Conservation (phyloP, 2,329 filamentous ascomycete species). For the Aspergillus carbonarius region DNA sequence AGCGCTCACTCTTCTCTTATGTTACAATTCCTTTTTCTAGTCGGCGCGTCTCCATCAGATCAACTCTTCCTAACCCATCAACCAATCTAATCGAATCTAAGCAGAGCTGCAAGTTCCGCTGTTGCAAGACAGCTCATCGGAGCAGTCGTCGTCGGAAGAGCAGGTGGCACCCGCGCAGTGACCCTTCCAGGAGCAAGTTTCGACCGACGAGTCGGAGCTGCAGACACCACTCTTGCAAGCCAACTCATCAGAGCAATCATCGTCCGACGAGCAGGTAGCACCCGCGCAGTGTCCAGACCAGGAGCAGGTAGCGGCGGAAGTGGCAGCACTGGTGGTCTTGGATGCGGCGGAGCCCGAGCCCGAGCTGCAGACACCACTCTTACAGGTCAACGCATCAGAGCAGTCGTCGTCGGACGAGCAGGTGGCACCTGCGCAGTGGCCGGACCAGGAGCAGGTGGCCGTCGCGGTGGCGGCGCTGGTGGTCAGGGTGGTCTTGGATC, state of each 20-base stretch:
- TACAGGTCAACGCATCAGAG: too few species aligned
- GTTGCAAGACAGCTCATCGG: slow-evolving; percentile 11
- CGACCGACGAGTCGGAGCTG: neutral
- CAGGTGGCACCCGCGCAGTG: slow-evolving; percentile 21
- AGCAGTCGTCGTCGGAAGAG: slow-evolving; percentile 16
- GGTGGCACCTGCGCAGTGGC: neutral
- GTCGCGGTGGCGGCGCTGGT: neutral
- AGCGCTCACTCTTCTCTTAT: too few species aligned
- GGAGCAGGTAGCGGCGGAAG: slow-evolving; percentile 8
- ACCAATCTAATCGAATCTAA: neutral
- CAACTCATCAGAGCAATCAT: too few species aligned
- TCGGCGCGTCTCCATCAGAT: too few species aligned
- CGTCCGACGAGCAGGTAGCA: neutral
- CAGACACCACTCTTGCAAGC: too few species aligned
- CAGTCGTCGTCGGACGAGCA: too few species aligned
- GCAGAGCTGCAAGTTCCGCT: slow-evolving; percentile 6
- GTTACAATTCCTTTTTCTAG: too few species aligned
- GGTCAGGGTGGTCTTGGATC: neutral
- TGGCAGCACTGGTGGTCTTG: neutral
- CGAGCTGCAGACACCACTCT: too few species aligned
- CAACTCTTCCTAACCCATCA: too few species aligned
- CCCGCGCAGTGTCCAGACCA: slow-evolving; percentile 24
- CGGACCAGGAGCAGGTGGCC: slow-evolving; percentile 19
- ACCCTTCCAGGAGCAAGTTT: slow-evolving; percentile 19
- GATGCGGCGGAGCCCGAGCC: neutral